These are phyloP conservation scores for Solanum habrochaites DNA, from an alignment of 257 asterid species.

Conservation along the genomic window DNA sequence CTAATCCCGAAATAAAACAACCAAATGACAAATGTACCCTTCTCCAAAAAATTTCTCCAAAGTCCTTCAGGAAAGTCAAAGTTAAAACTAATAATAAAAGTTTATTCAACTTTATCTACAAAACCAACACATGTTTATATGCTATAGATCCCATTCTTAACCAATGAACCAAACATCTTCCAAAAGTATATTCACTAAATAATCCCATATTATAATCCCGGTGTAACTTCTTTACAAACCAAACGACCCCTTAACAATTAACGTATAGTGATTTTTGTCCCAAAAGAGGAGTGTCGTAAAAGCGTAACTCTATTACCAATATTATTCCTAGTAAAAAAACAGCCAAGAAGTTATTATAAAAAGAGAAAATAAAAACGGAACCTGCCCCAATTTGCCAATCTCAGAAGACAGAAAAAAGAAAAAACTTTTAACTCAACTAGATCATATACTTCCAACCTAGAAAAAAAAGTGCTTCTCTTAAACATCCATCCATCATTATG, in stretches of 20 bases:
- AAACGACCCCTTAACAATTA: neutral
- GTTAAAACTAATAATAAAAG: neutral
- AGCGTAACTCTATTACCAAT: neutral
- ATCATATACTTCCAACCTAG: constrained; percentile 65
- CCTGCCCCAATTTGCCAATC: constrained; percentile 97
- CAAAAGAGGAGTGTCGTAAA: neutral
- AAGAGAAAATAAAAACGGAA: constrained; percentile 22
- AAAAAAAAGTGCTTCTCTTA: neutral
- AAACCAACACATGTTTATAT: neutral
- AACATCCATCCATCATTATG: neutral
- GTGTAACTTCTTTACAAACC: neutral
- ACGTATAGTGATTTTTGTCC: neutral
- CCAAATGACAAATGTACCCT: neutral
- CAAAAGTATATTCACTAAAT: neutral
- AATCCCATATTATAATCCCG: neutral
- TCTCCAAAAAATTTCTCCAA: neutral
- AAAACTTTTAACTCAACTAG: constrained; percentile 65
- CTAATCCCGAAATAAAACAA: neutral
- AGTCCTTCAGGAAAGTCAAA: neutral
- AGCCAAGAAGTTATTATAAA: neutral
- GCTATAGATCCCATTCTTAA: neutral
- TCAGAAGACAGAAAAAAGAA: no score
- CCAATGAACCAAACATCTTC: neutral
- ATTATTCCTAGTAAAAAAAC: neutral
- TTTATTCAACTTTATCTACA: neutral